Evolutionary conservation across 2,329 filamentous ascomycete genomes (phyloP), one percentile per base, ranked within the genome.

Genomic region (Phoma herbarum): DNA sequence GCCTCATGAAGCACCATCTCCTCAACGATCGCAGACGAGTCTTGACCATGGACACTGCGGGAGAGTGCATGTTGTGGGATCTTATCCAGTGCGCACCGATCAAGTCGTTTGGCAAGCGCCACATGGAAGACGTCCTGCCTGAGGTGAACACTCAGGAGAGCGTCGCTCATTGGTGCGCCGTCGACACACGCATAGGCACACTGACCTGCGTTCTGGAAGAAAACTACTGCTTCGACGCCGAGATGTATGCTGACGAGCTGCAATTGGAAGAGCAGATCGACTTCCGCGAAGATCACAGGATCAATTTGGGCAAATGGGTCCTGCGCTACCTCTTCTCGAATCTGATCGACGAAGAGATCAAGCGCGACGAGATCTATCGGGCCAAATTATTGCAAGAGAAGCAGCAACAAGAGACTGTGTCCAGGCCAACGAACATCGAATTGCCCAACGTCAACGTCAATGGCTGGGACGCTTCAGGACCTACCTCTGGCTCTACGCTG

Each of bases 231-330:
- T 99, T 99, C 68, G 95, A 99, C 77, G 95, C 93, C 16, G 95
- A 99, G 73, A 90, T 97, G 77, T 99, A 99, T 75, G 94, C 93
- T 1, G 95, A 99, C 74, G 93, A 98, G 77, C 81, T 96, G 33
- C 83, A 88, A 39, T 68, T 94, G 53, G 85, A 90, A 11, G 89
- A 92, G 62, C 82, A 86, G n/a, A 82, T 90, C 18, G 89, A 93
- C 12, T 97, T 97, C 72, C 84, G 90, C 57, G 94, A 98, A 69
- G 95, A 99, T 69, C 94, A 98, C 79, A 87, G 95, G 80, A 96
- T 98, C 76, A 98, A 97, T 71, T 87, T 98, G 44, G 95, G 95
- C 9, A 97, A 96, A 82, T 99, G 95, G 95, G 88, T 98, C 44
- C 80, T 99, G 59, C 87, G 95, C 31, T 96, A 97, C 76, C 84